Base-by-base conservation (phyloP, 192 early-diverging fungal genomes). In the Umbelopsis vinacea region DNA sequence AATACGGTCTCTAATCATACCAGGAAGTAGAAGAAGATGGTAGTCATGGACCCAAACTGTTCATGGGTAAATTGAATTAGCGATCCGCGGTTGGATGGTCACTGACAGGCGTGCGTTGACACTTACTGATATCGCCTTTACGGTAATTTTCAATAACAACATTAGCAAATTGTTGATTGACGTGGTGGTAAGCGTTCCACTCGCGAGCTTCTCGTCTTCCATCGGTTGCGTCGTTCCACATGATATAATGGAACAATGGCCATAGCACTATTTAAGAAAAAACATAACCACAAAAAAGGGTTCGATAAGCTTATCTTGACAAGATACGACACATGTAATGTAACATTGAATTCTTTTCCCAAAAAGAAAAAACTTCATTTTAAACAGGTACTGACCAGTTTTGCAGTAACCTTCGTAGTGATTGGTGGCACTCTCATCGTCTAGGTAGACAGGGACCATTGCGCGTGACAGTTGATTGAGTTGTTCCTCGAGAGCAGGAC, bases 351-450 rank as follows among this genome's bases (percentile, higher is more conserved):
- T n/a, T n/a, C n/a, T n/a, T n/a, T n/a, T n/a, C n/a, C n/a, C n/a
- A n/a, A n/a, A n/a, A n/a, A n/a, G n/a, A n/a, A n/a, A n/a, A n/a
- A n/a, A n/a, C n/a, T n/a, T n/a, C n/a, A n/a, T n/a, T n/a, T n/a
- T n/a, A n/a, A n/a, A n/a, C n/a, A n/a, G n/a, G n/a, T n/a, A n/a
- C 46, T 63, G 81, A 93, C 93, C 89, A 55, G 88, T 87, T 86
- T 99, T 99, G 85, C 96, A 99, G 82, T 96, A 99, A 4, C 97
- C 97, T 40, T 98, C 97, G 77, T 99, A 99, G 79, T 98, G 96
- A 24, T 88, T 92, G 50, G 82, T 73, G 29, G 94, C 91, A 46
- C 79, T 86, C 45, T 85, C 79, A 15, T 90, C 89, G 69, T 93
- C 90, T 24, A 98, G 70, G 71, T 94, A 90, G 23, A 98, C 92